phyloP scores from a whole-genome alignment of 345 rosid genomes.

The Salix purpurea region DNA sequence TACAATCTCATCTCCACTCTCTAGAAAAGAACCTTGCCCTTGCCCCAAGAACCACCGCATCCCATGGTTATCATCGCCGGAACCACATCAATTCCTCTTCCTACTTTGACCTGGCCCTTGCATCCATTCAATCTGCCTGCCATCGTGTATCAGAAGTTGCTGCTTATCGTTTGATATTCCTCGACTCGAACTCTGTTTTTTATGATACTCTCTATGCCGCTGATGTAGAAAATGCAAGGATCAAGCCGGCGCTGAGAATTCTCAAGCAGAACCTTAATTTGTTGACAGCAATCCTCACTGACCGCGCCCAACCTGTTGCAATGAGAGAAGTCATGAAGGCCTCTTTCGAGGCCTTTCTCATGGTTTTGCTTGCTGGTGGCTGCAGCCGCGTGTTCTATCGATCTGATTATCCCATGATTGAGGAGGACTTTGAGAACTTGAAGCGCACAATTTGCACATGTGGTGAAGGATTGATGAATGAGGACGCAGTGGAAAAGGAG shows the following conservation, averaged over 20 bases:
- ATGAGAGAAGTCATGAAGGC: conserved; percentile 78
- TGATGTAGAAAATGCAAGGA: conserved; percentile 55
- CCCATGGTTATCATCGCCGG: conserved; percentile 24
- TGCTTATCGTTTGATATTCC: conserved; percentile 70
- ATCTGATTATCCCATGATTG: conserved; percentile 50
- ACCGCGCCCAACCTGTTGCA: conserved; percentile 67
- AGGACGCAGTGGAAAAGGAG: conserved; percentile 61
- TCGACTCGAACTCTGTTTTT: conserved; percentile 62
- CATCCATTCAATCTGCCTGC: conserved; percentile 68
- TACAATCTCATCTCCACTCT: conserved; percentile 65
- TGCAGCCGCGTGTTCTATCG: conserved; percentile 46
- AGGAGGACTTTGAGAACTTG: conserved; percentile 67
- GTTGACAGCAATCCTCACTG: conserved; percentile 61
- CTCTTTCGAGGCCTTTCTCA: conserved; percentile 69
- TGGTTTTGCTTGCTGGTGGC: conserved; percentile 87
- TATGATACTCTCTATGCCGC: conserved; percentile 68
- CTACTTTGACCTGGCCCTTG: conserved; percentile 52
- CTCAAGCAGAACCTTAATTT: conserved; percentile 77
- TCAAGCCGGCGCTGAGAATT: conserved; percentile 51
- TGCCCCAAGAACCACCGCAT: conserved; percentile 41
- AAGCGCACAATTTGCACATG: conserved; percentile 62
- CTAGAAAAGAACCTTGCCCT: conserved; percentile 74
- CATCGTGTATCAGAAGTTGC: conserved; percentile 87
- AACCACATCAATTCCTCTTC: conserved; percentile 32
- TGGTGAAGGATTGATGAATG: conserved; percentile 69